Conservation (phyloP, 2,329 filamentous ascomycete species). For the Xylariaceae sp. region DNA sequence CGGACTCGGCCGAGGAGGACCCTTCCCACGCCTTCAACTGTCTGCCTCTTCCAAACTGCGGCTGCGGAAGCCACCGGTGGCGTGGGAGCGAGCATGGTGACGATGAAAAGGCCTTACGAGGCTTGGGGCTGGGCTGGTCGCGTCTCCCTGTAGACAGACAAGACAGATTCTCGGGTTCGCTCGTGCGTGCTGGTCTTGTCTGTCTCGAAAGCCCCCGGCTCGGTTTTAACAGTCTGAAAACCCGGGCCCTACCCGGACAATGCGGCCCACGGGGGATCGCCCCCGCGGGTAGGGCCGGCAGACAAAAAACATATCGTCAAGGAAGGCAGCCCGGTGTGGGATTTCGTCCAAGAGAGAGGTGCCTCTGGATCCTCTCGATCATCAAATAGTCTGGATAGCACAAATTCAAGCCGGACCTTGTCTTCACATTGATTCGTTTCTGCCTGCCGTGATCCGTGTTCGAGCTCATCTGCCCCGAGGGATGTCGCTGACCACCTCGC, state of each 20-base stretch:
- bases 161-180: slow-evolving; percentile 21
- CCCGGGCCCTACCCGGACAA: too few species aligned
- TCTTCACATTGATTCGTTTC: slow-evolving; percentile 5
- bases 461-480: too few species aligned
- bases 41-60: slow-evolving; percentile 18
- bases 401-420: slow-evolving; percentile 19
- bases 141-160: slow-evolving; percentile 33
- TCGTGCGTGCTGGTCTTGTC: too few species aligned
- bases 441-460: neutral
- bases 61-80: slow-evolving; percentile 15
- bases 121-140: slow-evolving; percentile 41
- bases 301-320: slow-evolving; percentile 18
- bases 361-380: slow-evolving; percentile 25
- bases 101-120: slow-evolving; percentile 13
- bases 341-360: slow-evolving; percentile 25
- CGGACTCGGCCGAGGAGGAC: slow-evolving; percentile 47
- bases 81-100: slow-evolving; percentile 21
- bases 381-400: slow-evolving; percentile 23
- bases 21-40: slow-evolving; percentile 20
- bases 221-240: too few species aligned
- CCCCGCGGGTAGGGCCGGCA: too few species aligned
- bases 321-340: slow-evolving; percentile 25
- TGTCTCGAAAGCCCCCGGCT: slow-evolving; percentile 30
- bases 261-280: too few species aligned
- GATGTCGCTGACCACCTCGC: too few species aligned